A percentile compares a stretch with the other conserved stretches of the same genome.
Evolutionary conservation across 805 yeast genomes (phyloP).

Genomic region (Wickerhamiella bombiphila): DNA sequence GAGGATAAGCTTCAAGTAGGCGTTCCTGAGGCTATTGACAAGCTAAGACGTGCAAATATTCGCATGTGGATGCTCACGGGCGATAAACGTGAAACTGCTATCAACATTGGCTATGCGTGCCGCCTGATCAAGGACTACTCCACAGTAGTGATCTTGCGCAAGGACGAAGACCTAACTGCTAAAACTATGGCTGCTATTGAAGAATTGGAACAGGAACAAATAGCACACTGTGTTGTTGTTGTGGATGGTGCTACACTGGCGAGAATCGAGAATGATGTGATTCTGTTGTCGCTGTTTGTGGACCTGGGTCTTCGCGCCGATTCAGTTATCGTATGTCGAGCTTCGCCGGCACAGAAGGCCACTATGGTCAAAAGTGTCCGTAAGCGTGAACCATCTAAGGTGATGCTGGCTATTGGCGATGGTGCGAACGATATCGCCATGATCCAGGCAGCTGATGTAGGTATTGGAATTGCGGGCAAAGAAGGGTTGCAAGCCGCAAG

Average conservation of each 20-base stretch:
- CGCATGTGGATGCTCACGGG: conserved; percentile 97
- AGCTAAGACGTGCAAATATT: conserved; percentile 91
- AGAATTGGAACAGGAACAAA: conserved; percentile 54
- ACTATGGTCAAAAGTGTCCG: conserved; percentile 74
- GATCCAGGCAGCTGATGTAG: conserved; percentile 98
- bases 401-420: conserved; percentile 93
- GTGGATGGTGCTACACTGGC: conserved; percentile 84
- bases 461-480: conserved; percentile 92
- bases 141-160: conserved; percentile 56
- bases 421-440: conserved; percentile 99
- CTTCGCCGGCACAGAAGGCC: conserved; percentile 95
- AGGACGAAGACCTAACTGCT: conserved; percentile 44
- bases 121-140: conserved; percentile 85
- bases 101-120: conserved; percentile 93
- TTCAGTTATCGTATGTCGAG: conserved; percentile 89
- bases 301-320: conserved; percentile 79
- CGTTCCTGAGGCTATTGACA: conserved; percentile 93
- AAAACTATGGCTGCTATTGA: conserved; percentile 61
- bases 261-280: conserved; percentile 55
- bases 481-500: conserved; percentile 97
- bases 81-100: conserved; percentile 96
- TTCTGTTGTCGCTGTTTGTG: conserved; percentile 58
- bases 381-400: conserved; percentile 46
- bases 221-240: conserved; percentile 91
- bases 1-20: conserved; percentile 97